Base-by-base conservation (phyloP, 2,329 filamentous ascomycete species). In the Venturia aucupariae region DNA sequence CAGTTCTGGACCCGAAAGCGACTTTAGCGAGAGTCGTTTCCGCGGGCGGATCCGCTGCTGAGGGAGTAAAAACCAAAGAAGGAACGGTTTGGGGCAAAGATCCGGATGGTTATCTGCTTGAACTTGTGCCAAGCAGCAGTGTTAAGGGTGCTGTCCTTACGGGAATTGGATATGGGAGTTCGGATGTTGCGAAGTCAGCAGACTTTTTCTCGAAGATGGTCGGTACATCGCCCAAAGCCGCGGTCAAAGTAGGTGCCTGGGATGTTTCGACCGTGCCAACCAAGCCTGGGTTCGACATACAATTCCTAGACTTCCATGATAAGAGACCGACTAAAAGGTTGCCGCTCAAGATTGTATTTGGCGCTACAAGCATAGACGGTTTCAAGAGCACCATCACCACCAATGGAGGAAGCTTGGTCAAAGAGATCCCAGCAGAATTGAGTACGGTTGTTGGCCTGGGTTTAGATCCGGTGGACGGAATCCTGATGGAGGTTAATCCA, bases 61-160 rank as follows among this genome's bases (percentile, higher is more conserved):
- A 48, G n/a, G 41, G n/a, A 3, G 4, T 30, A 8, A n/a, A n/a
- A 6, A 42, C 24, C 17, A 48, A 48, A 38, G 61, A 54, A 27
- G 60, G 61, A 48, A 54, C 61, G 42, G 5, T 62, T 24, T 62
- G 30, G 39, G 61, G 11, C 61, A 62, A 51, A 27, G 61, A 62
- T 44, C 41, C 46, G 15, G 61, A 62, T n/a, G 24, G 61, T 24
- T 62, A 54, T 44, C 42, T 62, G 42, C 24, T 62, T 30, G 42
- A 54, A 32, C 30, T 54, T 27, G 44, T 62, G 15, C 61, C 27
- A 24, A 57, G 51, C 30, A 35, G 27, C 27, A 44, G 42, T 19
- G 59, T 32, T 5, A 60, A 44, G 22, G 32, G 42, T 24, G 42
- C 44, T 11, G 61, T 27, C 17, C 44, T 62, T 6, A 44, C 46